Evolutionary conservation across 257 asterid species (phyloP).

Genomic region (Solanum sparsipilum): DNA sequence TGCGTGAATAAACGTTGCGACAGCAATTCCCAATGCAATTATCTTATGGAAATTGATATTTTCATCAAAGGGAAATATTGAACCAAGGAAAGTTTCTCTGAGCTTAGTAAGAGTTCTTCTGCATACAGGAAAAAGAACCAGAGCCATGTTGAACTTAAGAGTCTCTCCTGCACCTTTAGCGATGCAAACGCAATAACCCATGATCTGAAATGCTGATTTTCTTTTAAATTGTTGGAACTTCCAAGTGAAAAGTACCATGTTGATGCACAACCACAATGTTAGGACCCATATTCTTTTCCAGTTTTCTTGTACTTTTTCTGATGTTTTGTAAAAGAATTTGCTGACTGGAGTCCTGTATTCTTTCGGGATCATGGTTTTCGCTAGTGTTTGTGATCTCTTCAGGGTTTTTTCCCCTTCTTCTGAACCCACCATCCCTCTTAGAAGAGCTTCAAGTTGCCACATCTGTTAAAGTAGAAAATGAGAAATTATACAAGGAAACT

Average conservation of each 20-base stretch:
- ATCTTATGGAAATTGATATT: conserved; percentile 82
- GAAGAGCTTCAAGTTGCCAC: conserved; percentile 82
- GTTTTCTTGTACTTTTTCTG: conserved; percentile 48
- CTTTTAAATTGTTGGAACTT: conserved; percentile 43
- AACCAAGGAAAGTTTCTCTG: conserved; percentile 60
- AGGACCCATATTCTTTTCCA: conserved; percentile 64
- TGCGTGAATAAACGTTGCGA: conserved; percentile 35
- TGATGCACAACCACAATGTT: conserved; percentile 37
- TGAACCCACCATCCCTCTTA: conserved; percentile 59
- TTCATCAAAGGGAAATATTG: conserved; percentile 65
- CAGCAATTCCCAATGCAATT: conserved; percentile 36
- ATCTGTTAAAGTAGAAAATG: conserved; percentile 27
- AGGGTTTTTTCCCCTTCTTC: conserved; percentile 14
- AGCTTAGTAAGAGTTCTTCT: conserved; percentile 65
- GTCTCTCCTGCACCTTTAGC: conserved; percentile 85
- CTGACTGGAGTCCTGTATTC: conserved; percentile 55
- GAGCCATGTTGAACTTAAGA: conserved; percentile 77
- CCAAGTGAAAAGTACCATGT: conserved; percentile 41
- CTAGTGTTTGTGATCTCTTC: conserved; percentile 41
- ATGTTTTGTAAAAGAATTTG: conserved; percentile 40
- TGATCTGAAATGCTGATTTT: conserved; percentile 36
- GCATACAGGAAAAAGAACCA: conserved; percentile 73
- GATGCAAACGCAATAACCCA: conserved; percentile 71
- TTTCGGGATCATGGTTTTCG: conserved; percentile 78
- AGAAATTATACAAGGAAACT: neutral